Conservation (phyloP, 768 basidiomycete species). For the Psilocybe cyanescens region DNA sequence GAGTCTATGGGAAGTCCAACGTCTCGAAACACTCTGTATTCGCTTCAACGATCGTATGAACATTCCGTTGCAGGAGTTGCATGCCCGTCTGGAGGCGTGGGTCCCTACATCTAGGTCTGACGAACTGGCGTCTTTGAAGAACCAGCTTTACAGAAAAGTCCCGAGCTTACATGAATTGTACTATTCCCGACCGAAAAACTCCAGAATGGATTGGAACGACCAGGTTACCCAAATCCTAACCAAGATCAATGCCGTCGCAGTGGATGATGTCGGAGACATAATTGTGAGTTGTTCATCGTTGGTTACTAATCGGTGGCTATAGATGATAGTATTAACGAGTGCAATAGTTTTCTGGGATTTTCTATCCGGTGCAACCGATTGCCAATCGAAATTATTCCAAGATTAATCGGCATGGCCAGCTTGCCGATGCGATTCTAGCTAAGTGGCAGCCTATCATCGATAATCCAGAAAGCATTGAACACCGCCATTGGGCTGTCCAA, state of each 20-base stretch:
- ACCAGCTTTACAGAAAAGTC: slow-evolving; percentile 5
- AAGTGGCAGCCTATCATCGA: slow-evolving; percentile 22
- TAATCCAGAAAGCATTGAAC: slow-evolving; percentile 3
- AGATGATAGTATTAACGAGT: neutral
- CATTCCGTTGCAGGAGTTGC: slow-evolving; percentile 2
- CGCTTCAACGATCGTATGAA: slow-evolving; percentile 7
- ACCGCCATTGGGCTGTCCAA: slow-evolving; percentile 21
- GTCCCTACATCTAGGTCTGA: neutral
- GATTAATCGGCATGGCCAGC: neutral
- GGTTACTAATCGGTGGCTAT: neutral
- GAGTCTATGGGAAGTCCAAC: neutral
- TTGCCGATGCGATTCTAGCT: slow-evolving; percentile 12
- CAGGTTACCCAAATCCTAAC: slow-evolving; percentile 7
- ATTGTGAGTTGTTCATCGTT: slow-evolving; percentile 8
- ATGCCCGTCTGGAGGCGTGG: slow-evolving; percentile 15
- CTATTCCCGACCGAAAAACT: neutral
- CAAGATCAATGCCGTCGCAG: slow-evolving; percentile 5
- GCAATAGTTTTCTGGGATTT: slow-evolving; percentile 13
- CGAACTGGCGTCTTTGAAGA: neutral
- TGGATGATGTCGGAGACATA: slow-evolving; percentile 8
- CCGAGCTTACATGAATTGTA: slow-evolving; percentile 4
- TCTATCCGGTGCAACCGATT: slow-evolving; percentile 5
- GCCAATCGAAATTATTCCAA: neutral
- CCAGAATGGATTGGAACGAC: slow-evolving; percentile 8
- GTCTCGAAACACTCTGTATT: slow-evolving; percentile 6